These are phyloP conservation scores for Begonia fuchsioides DNA, from an alignment of 306 rosid genomes.

Conservation along the genomic window DNA sequence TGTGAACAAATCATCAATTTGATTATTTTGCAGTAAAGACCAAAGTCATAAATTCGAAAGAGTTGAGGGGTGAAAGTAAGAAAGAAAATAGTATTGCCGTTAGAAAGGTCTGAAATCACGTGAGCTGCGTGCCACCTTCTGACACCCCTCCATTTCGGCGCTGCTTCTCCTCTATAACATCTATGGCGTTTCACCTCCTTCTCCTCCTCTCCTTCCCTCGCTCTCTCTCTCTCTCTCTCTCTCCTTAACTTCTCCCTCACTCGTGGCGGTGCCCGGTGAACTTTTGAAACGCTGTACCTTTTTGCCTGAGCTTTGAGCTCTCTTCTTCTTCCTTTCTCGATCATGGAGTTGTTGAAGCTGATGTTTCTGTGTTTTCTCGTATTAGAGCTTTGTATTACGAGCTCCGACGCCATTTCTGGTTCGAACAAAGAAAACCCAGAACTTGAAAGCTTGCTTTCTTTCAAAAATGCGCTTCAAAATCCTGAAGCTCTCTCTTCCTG, in stretches of 20 bases:
- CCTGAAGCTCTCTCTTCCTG: constrained; percentile 40
- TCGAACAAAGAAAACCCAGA: constrained; percentile 23
- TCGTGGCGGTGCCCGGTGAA: constrained; percentile 12
- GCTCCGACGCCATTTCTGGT: constrained; percentile 10
- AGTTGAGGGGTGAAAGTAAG: constrained; percentile 3
- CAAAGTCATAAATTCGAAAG: neutral
- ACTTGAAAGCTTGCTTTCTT: constrained; percentile 37
- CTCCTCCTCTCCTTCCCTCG: no score
- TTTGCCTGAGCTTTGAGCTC: neutral
- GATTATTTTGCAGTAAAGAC: no score
- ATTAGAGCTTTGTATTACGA: constrained; percentile 6
- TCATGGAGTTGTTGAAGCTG: constrained; percentile 14
- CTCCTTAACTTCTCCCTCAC: no score
- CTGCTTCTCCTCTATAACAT: constrained; percentile 3
- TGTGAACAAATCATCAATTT: no score
- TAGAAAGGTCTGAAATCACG: constrained; percentile 37
- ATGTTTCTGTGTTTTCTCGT: constrained; percentile 8
- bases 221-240: no score
- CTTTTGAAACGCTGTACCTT: neutral
- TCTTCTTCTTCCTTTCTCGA: neutral
- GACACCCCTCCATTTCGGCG: constrained; percentile 29
- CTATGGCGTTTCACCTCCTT: constrained; percentile 14
- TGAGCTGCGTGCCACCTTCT: constrained; percentile 49
- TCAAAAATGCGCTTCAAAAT: constrained; percentile 38
- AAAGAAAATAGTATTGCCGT: constrained; percentile 13